phyloP scores from a whole-genome alignment of 306 rosid species.

The Vigna hirtella region DNA sequence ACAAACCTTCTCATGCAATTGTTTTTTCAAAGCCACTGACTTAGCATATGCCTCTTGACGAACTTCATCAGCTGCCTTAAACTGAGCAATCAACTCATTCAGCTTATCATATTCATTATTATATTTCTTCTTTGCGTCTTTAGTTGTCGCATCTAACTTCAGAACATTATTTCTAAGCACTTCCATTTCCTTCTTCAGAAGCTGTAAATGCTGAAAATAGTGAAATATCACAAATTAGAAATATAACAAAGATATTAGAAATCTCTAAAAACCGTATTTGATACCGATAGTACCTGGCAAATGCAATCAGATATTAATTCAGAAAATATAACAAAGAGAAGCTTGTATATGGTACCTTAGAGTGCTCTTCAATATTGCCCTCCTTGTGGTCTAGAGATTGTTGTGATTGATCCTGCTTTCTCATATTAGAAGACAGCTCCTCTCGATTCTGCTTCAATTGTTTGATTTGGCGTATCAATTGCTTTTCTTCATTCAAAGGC shows the following conservation, averaged over 20 bases:
- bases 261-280: conserved; percentile 8
- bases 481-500: conserved; percentile 83
- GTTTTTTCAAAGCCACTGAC: conserved; percentile 66
- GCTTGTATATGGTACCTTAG: conserved; percentile 54
- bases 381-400: conserved; percentile 63
- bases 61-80: conserved; percentile 67
- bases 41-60: conserved; percentile 82
- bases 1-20: conserved; percentile 70
- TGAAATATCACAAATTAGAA: conserved; percentile 7
- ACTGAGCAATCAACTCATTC: conserved; percentile 54
- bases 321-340: conserved; percentile 30
- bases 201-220: conserved; percentile 51
- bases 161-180: conserved; percentile 61
- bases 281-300: background rate
- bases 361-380: conserved; percentile 62
- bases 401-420: conserved; percentile 68
- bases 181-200: conserved; percentile 71
- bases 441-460: conserved; percentile 77
- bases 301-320: conserved; percentile 5
- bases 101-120: conserved; percentile 53
- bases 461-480: conserved; percentile 75
- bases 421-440: conserved; percentile 63
- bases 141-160: conserved; percentile 63
- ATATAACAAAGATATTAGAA: conserved; percentile 9
- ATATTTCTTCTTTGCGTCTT: conserved; percentile 65